A percentile compares a stretch with the other conserved stretches of the same genome.
phyloP scores from a whole-genome alignment of 495 filamentous ascomycete species.

The Hypomontagnella submonticulosa region DNA sequence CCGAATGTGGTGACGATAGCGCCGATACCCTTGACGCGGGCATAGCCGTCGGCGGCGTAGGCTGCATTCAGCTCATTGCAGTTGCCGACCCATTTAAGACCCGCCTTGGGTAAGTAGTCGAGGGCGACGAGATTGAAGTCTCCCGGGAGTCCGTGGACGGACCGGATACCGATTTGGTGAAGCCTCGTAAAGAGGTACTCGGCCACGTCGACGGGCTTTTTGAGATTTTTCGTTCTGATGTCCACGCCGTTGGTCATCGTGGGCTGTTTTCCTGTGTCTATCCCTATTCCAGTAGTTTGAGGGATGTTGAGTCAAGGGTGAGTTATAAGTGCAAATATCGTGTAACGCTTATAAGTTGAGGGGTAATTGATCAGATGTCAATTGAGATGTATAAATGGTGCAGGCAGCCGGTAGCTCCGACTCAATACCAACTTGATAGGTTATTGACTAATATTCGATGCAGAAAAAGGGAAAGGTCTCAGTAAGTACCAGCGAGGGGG shows the following conservation, averaged over 20 bases:
- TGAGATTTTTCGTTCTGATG: slow-evolving; percentile 52
- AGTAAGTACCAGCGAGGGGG: not conserved
- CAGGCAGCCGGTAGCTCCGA: not conserved
- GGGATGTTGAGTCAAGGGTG: slow-evolving; percentile 1
- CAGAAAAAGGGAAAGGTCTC: slow-evolving; percentile 19
- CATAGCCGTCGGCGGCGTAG: slow-evolving; percentile 86
- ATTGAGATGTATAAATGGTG: not conserved
- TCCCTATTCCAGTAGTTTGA: not conserved
- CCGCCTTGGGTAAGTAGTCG: slow-evolving; percentile 71
- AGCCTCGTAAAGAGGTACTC: slow-evolving; percentile 78
- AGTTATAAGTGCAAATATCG: not conserved
- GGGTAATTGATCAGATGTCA: slow-evolving; percentile 3
- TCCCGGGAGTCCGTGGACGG: slow-evolving; percentile 77
- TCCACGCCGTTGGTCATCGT: slow-evolving; percentile 44
- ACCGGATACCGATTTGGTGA: slow-evolving; percentile 72
- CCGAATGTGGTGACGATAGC: slow-evolving; percentile 84
- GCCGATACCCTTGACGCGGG: slow-evolving; percentile 74
- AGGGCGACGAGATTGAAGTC: slow-evolving; percentile 79
- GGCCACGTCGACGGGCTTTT: slow-evolving; percentile 60
- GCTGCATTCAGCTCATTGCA: slow-evolving; percentile 86
- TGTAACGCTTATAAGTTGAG: slow-evolving; percentile 5
- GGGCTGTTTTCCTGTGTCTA: not conserved
- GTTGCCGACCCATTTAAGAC: slow-evolving; percentile 80
- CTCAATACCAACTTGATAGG: not conserved
- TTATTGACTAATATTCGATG: slow-evolving; percentile 6